Evolutionary conservation across 2,329 filamentous ascomycete genomes (phyloP).

Genomic region (Daldinia sp.): DNA sequence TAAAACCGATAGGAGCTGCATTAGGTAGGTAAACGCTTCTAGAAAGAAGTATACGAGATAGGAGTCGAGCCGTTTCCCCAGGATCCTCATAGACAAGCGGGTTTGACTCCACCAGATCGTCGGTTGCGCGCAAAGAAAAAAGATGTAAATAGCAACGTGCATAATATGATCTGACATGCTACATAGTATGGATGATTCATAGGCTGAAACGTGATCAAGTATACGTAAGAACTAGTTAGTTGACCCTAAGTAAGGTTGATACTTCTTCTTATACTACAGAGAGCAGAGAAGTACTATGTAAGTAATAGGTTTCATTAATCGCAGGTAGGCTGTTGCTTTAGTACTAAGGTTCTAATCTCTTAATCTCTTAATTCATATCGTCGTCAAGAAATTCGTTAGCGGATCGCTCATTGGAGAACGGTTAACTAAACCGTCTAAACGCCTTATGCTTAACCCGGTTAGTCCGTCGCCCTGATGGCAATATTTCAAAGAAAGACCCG

Average conservation of each 20-base stretch:
- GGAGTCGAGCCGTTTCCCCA: conserved; percentile 21
- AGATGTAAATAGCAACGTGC: conserved; percentile 27
- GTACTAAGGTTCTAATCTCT: neutral
- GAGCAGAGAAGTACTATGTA: neutral
- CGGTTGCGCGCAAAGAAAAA: conserved; percentile 13
- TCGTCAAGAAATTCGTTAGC: neutral
- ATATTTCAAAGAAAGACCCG: neutral
- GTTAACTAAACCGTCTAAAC: neutral
- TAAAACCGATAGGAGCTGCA: conserved; percentile 13
- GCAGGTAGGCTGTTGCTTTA: neutral
- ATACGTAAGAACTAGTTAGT: conserved; percentile 6
- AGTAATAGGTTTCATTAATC: neutral
- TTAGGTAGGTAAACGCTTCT: conserved; percentile 32
- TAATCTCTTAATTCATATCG: neutral
- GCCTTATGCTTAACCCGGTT: neutral
- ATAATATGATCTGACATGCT: conserved; percentile 37
- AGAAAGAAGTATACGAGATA: conserved; percentile 38
- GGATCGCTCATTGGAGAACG: neutral
- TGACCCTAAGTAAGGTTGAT: no score
- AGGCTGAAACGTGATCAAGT: conserved; percentile 22
- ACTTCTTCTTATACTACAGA: neutral
- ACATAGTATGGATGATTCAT: conserved; percentile 14
- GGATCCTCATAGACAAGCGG: conserved; percentile 8
- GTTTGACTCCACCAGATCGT: conserved; percentile 34
- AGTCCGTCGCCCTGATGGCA: neutral